These are phyloP conservation scores for Acanthamoeba culbertsoni DNA, from an alignment of 208 protist genomes.

Conservation along the genomic window DNA sequence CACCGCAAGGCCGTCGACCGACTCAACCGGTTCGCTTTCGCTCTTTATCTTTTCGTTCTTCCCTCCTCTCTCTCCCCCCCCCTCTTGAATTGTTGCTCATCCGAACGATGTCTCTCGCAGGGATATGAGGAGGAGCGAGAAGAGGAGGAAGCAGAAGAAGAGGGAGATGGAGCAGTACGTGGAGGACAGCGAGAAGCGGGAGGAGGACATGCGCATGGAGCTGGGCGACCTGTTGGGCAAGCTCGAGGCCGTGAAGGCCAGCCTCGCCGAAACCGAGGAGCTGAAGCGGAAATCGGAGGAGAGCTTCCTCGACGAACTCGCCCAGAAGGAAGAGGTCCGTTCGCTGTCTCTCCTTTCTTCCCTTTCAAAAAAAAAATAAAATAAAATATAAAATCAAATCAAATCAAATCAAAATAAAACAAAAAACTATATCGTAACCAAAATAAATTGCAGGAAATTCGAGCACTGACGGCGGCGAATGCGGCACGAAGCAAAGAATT, in stretches of 20 bases:
- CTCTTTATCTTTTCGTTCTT: too few relatives aligned
- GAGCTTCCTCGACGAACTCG: neutral
- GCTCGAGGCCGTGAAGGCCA: neutral
- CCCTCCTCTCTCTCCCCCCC: too few relatives aligned
- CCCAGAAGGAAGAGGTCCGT: neutral
- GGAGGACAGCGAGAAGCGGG: slow-evolving; percentile 43
- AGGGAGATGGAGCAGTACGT: slow-evolving; percentile 35
- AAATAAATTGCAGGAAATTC: neutral
- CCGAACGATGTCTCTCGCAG: too few relatives aligned
- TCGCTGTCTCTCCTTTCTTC: neutral
- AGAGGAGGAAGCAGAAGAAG: slow-evolving; percentile 36
- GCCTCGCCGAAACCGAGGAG: neutral
- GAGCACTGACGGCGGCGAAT: neutral
- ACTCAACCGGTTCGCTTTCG: too few relatives aligned
- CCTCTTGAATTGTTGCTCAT: too few relatives aligned
- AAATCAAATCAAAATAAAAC: too few relatives aligned
- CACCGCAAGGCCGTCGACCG: slow-evolving; percentile 4
- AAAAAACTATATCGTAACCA: too few relatives aligned
- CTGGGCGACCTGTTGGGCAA: slow-evolving; percentile 1
- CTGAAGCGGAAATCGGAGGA: neutral
- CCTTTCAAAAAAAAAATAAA: neutral
- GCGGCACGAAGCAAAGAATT: neutral
- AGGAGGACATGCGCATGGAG: slow-evolving; percentile 18
- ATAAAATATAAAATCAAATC: neutral
- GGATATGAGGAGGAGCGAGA: neutral